Evolutionary conservation across 139 green algal genomes (phyloP), one percentile per base, ranked within the genome.

Genomic region (Chlamydomonas schloesseri): DNA sequence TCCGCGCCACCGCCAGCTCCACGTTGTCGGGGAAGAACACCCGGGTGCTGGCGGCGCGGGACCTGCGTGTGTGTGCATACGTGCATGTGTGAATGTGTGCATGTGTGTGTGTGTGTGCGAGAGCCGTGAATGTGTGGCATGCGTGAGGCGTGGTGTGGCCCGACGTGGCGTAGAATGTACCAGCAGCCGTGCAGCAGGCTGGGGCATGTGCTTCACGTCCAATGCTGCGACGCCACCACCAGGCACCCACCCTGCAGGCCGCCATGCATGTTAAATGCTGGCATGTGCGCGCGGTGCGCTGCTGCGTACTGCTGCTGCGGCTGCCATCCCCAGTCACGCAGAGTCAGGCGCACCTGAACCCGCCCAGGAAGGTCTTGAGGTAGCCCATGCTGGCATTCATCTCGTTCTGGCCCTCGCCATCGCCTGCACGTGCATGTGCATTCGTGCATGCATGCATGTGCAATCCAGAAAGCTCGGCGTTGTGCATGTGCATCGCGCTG

Each of bases 21-120:
- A 87, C 28, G 21, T 93, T 89, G 73, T 97, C 95, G 0, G 95
- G 95, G 86, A 97, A 97, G 88, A 94, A 97, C 31, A 97, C 89
- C 17, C 95, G 89, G 1, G 92, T 95, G 26, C 36, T 86, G 24
- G 71, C 80, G 11, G 94, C 94, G 4, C 88, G 50, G 10, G 65
- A 76, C 79, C 79, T 85, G 79, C 26, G 47, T n/a, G n/a, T n/a
- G n/a, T n/a, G 13, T 46, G 8, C 17, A 77, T 53, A 72, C n/a
- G 13, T 72, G n/a, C 67, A 14, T 29, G n/a, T 6, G 6, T 46
- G 13, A 20, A n/a, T n/a, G n/a, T n/a, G n/a, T n/a, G n/a, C n/a
- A n/a, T n/a, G n/a, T n/a, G n/a, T n/a, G n/a, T n/a, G n/a, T n/a
- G 11, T 6, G 5, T 10, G 9, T 72, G 67, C 67, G 28, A 72